phyloP scores from a whole-genome alignment of 768 basidiomycete species.

The Tricholoma sp. region DNA sequence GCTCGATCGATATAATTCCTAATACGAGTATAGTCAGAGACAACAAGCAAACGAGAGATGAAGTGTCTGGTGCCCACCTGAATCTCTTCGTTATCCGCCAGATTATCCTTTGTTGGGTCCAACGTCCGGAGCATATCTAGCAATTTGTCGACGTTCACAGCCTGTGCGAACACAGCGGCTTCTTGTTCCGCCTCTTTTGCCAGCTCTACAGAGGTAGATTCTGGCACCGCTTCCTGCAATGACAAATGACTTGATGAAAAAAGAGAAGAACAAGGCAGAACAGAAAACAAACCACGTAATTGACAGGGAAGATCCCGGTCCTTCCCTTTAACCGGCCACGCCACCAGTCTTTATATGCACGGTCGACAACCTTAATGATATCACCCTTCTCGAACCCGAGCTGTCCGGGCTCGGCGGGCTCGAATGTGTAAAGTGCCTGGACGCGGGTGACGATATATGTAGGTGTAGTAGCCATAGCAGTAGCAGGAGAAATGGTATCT shows the following conservation, averaged over 20 bases:
- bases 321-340: constrained; percentile 84
- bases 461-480: constrained; percentile 12
- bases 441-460: constrained; percentile 69
- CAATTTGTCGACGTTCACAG: too few species aligned
- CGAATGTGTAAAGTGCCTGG: constrained; percentile 82
- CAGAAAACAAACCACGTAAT: constrained; percentile 75
- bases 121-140: too few species aligned
- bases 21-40: too few species aligned
- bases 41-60: too few species aligned
- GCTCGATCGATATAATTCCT: too few species aligned
- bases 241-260: not conserved
- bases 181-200: constrained; percentile 83
- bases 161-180: constrained; percentile 81
- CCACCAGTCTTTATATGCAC: constrained; percentile 97
- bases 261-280: constrained; percentile 1
- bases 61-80: too few species aligned
- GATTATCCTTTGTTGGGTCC: too few species aligned
- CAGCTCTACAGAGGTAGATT: constrained; percentile 72
- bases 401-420: constrained; percentile 84
- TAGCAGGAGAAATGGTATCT: constrained; percentile 3
- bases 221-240: constrained; percentile 73
- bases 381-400: constrained; percentile 90
- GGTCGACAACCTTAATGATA: constrained; percentile 90
- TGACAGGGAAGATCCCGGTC: constrained; percentile 95
- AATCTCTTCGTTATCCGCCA: too few species aligned